Evolutionary conservation across 495 filamentous ascomycete species (phyloP).

Genomic region (Xanthoparmelia taractica): DNA sequence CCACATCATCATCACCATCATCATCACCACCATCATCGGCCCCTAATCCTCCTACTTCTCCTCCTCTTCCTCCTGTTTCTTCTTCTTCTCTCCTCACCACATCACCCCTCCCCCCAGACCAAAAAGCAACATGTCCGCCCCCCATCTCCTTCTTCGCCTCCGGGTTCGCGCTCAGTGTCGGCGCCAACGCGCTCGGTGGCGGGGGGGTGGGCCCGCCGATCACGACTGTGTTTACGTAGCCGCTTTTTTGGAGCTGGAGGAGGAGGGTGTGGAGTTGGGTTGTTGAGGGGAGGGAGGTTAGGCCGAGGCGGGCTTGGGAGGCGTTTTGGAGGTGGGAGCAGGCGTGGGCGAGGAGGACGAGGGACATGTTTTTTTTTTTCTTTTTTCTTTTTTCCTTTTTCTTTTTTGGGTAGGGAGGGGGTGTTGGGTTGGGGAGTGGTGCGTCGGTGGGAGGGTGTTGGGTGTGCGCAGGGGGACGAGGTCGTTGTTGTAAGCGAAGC

Average conservation of each 20-base stretch:
- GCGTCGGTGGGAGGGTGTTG: not conserved
- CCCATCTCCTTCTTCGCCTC: constrained; percentile 8
- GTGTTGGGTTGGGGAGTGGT: not conserved
- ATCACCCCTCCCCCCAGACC: constrained; percentile 55
- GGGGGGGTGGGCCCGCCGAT: constrained; percentile 66
- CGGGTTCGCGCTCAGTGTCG: constrained; percentile 29
- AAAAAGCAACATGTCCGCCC: constrained; percentile 28
- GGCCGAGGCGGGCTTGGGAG: constrained; percentile 71
- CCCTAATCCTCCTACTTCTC: too few species aligned
- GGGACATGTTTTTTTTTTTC: constrained; percentile 57
- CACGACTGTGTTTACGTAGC: constrained; percentile 75
- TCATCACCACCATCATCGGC: too few species aligned
- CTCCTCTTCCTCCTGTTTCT: constrained; percentile 13
- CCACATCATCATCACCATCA: constrained; percentile 32
- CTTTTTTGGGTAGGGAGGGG: not conserved
- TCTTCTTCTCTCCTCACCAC: constrained; percentile 48
- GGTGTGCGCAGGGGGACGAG: too few species aligned
- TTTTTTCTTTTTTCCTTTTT: not conserved
- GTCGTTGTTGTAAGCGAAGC: too few species aligned
- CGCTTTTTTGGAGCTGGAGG: constrained; percentile 70
- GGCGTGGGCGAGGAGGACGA: constrained; percentile 69
- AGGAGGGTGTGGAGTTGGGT: constrained; percentile 71
- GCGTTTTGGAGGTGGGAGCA: constrained; percentile 95
- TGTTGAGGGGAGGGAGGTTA: constrained; percentile 77
- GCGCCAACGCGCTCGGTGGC: constrained; percentile 43